Conservation (phyloP, 805 yeast species). For the Metschnikowia lochheadii region DNA sequence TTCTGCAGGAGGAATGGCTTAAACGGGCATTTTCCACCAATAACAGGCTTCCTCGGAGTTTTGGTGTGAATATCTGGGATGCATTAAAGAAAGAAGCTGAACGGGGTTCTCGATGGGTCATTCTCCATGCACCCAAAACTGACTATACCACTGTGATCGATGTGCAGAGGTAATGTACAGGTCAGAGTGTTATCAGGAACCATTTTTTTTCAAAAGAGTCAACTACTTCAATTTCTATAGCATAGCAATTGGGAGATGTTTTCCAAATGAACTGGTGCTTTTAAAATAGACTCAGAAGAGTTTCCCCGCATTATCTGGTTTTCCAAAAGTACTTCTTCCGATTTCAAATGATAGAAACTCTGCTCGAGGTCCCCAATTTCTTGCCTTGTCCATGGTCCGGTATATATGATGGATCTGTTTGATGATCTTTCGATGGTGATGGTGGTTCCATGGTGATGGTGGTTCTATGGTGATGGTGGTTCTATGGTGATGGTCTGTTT, state of each 20-base stretch:
- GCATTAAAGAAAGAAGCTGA: constrained; percentile 69
- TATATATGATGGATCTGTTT: constrained; percentile 57
- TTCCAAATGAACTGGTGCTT: background rate
- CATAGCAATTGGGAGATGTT: too few species aligned
- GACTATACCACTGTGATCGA: constrained; percentile 50
- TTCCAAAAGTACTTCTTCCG: constrained; percentile 63
- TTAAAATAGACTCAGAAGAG: constrained; percentile 42
- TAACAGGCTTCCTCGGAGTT: constrained; percentile 79
- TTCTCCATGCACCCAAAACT: constrained; percentile 74
- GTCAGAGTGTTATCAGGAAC: too few species aligned
- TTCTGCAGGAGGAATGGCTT: constrained; percentile 70
- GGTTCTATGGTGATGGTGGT: too few species aligned
- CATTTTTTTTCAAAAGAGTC: too few species aligned
- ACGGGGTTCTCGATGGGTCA: constrained; percentile 70
- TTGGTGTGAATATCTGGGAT: constrained; percentile 67
- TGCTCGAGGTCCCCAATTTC: constrained; percentile 65
- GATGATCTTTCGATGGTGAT: constrained; percentile 47
- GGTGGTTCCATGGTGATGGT: too few species aligned
- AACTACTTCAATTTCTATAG: too few species aligned
- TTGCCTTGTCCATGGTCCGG: constrained; percentile 68
- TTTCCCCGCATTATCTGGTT: constrained; percentile 71
- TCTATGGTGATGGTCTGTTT: too few species aligned
- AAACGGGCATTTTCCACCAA: constrained; percentile 74
- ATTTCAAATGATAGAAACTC: constrained; percentile 71
- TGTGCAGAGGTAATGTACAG: constrained; percentile 16